phyloP scores from a whole-genome alignment of 257 asterid species.

The Solanum stenotomum region DNA sequence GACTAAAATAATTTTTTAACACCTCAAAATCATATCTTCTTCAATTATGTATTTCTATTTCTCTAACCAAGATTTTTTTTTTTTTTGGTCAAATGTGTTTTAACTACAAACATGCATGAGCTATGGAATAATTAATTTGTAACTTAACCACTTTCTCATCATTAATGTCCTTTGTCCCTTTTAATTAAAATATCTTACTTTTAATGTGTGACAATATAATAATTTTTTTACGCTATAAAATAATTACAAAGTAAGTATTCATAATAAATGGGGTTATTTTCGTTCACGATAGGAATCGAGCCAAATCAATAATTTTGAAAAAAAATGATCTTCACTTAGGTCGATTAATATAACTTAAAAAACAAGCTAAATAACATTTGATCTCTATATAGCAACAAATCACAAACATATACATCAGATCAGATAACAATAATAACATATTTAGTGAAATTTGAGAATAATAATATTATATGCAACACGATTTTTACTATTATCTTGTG shows the following conservation, averaged over 20 bases:
- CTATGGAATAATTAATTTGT: background rate
- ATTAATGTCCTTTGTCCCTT: background rate
- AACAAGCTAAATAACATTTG: background rate
- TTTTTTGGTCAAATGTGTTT: background rate
- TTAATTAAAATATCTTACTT: background rate
- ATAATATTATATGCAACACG: fast-evolving
- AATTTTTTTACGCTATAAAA: background rate
- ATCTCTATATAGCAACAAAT: background rate
- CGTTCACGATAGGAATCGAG: background rate
- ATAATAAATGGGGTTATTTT: background rate
- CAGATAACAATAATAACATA: background rate
- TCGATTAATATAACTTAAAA: too few species aligned
- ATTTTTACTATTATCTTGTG: background rate
- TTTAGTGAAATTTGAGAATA: background rate
- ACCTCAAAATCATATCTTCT: background rate
- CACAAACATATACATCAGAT: background rate
- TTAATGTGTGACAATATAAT: background rate
- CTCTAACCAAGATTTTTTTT: background rate
- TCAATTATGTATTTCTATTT: background rate
- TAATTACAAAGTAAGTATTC: background rate
- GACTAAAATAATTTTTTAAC: background rate
- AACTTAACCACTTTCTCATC: background rate
- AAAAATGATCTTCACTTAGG: too few species aligned
- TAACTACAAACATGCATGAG: background rate
- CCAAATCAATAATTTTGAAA: background rate